phyloP scores from a whole-genome alignment of 2,329 filamentous ascomycete species.

The Geosmithia flava region DNA sequence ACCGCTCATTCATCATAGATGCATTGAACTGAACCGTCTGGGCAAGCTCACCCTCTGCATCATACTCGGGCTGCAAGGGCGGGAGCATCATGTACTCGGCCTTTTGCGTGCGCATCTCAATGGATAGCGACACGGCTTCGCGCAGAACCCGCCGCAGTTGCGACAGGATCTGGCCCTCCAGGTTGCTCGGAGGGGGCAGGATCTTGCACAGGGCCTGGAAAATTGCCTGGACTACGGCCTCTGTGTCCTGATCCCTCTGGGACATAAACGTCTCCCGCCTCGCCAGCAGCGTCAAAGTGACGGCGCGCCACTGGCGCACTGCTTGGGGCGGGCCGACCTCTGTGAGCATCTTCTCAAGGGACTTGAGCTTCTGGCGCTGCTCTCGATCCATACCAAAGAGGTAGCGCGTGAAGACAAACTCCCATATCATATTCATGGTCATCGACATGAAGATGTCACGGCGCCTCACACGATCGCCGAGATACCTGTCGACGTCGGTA shows the following conservation, averaged over 20 bases:
- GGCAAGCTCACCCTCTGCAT: constrained; percentile 79
- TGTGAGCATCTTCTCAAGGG: constrained; percentile 78
- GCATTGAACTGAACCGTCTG: constrained; percentile 88
- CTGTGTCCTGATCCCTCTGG: constrained; percentile 80
- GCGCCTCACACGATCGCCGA: constrained; percentile 75
- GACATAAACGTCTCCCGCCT: constrained; percentile 67
- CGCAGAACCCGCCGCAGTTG: constrained; percentile 80
- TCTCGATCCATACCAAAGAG: constrained; percentile 98
- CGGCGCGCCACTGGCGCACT: constrained; percentile 95
- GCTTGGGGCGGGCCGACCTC: constrained; percentile 80
- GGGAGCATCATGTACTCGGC: constrained; percentile 99
- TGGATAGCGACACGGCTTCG: constrained; percentile 77
- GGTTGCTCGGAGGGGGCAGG: constrained; percentile 72
- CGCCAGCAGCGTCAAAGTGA: constrained; percentile 80
- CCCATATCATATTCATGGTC: constrained; percentile 98
- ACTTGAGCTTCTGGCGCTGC: constrained; percentile 94
- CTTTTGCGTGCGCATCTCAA: constrained; percentile 95
- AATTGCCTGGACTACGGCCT: constrained; percentile 82
- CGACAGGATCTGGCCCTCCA: constrained; percentile 69
- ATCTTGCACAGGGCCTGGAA: constrained; percentile 74
- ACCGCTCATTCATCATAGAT: constrained; percentile 87
- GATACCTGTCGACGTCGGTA: constrained; percentile 79
- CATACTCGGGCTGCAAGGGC: constrained; percentile 87
- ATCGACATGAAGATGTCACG: constrained; percentile 97
- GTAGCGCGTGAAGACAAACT: constrained; percentile 95